Conservation (phyloP, 176 grass and related monocot species). For the Cenchrus purpureus region DNA sequence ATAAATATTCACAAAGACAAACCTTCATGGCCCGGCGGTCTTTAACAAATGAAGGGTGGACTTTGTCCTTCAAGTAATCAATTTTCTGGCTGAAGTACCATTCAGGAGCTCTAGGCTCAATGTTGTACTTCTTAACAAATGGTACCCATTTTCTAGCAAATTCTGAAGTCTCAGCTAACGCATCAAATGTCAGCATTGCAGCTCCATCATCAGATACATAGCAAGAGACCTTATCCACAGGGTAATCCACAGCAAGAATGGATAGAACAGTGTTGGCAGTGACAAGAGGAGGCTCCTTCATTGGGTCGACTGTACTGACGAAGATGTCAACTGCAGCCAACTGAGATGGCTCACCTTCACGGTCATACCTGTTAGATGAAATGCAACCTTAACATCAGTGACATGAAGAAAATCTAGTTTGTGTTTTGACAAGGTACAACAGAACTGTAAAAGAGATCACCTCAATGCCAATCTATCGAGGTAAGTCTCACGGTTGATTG, state of each 20-base stretch:
- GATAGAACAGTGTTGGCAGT: slow-evolving; percentile 97
- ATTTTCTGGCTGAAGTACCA: slow-evolving; percentile 96
- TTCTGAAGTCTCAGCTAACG: slow-evolving; percentile 94
- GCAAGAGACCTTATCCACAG: slow-evolving; percentile 97
- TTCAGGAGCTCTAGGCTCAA: slow-evolving; percentile 97
- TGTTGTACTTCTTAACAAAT: slow-evolving; percentile 93
- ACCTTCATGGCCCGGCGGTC: slow-evolving; percentile 99
- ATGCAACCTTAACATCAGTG: slow-evolving; percentile 37
- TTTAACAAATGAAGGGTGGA: slow-evolving; percentile 96
- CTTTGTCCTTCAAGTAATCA: slow-evolving; percentile 99
- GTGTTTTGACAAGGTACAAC: slow-evolving; percentile 12
- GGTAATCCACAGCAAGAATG: slow-evolving; percentile 98
- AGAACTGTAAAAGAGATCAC: slow-evolving; percentile 55
- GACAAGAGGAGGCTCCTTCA: slow-evolving; percentile 99
- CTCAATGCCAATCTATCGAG: slow-evolving; percentile 98
- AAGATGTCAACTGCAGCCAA: slow-evolving; percentile 99
- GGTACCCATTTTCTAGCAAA: slow-evolving; percentile 99
- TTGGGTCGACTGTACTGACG: slow-evolving; percentile 94
- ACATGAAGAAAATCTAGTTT: slow-evolving; percentile 32
- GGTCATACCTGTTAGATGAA: slow-evolving; percentile 77
- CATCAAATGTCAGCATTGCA: slow-evolving; percentile 96
- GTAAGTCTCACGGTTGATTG: slow-evolving; percentile 97
- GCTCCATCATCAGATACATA: slow-evolving; percentile 99
- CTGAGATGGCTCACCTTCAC: slow-evolving; percentile 96
- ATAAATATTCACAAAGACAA: slow-evolving; percentile 19